Conservation (phyloP, 345 rosid species). For the Stellera chamaejasme region DNA sequence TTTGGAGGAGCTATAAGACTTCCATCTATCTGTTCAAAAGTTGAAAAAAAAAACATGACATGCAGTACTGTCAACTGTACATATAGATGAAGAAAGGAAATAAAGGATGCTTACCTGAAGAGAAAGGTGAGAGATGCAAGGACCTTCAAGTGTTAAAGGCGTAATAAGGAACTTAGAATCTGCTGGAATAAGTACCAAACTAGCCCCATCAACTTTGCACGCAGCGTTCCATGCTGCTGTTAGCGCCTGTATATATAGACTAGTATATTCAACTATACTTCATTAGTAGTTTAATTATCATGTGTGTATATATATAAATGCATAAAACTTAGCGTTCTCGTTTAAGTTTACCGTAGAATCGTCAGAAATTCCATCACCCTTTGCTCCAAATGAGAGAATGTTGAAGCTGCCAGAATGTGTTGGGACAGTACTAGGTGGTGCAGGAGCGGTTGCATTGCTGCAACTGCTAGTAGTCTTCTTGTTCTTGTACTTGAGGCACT, state of each 20-base stretch:
- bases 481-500: slow-evolving; percentile 16
- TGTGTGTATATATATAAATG: not conserved
- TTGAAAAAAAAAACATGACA: not conserved
- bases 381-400: slow-evolving; percentile 48
- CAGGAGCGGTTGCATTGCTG: slow-evolving; percentile 15
- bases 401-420: slow-evolving; percentile 11
- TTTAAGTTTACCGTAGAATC: slow-evolving; percentile 36
- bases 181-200: slow-evolving; percentile 34
- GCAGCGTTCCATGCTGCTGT: slow-evolving; percentile 57
- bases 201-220: slow-evolving; percentile 36
- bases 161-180: slow-evolving; percentile 34
- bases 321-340: not conserved
- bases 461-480: slow-evolving; percentile 10
- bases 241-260: slow-evolving; percentile 42
- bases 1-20: slow-evolving; percentile 52
- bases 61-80: not conserved
- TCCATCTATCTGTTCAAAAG: slow-evolving; percentile 60
- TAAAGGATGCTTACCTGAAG: slow-evolving; percentile 36
- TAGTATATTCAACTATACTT: not conserved
- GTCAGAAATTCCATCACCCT: slow-evolving; percentile 49
- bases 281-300: not conserved
- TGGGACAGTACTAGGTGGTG: slow-evolving; percentile 21
- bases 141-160: slow-evolving; percentile 58
- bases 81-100: slow-evolving; percentile 8
- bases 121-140: slow-evolving; percentile 48